A percentile compares a stretch with the other conserved stretches of the same genome.
Evolutionary conservation across 805 yeast genomes (phyloP).

Genomic region (Alloascoidea hylecoeti): DNA sequence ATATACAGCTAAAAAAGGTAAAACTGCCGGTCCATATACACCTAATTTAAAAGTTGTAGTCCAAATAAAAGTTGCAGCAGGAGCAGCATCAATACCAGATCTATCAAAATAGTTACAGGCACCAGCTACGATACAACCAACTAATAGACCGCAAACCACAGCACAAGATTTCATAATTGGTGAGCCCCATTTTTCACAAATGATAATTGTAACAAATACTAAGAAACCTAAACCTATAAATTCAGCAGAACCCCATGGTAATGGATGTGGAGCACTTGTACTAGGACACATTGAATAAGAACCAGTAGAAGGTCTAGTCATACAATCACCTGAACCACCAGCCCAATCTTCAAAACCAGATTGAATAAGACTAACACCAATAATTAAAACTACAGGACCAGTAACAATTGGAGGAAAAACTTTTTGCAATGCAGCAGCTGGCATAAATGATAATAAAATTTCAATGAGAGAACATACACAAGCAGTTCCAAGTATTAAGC

Average conservation of each 20-base stretch:
- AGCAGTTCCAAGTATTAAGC: constrained; percentile 53
- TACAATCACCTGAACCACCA: constrained; percentile 49
- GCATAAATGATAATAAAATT: constrained; percentile 47
- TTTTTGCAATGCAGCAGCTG: constrained; percentile 43
- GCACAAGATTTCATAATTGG: constrained; percentile 35
- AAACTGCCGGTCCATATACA: constrained; percentile 26
- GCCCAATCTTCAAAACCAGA: constrained; percentile 58
- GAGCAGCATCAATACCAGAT: constrained; percentile 18
- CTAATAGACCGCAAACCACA: constrained; percentile 27
- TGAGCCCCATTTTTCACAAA: constrained; percentile 28
- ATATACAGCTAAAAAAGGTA: constrained; percentile 29
- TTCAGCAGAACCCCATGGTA: constrained; percentile 30
- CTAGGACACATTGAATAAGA: constrained; percentile 6
- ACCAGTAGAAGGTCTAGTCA: not conserved
- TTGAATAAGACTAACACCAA: constrained; percentile 43
- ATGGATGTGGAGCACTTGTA: constrained; percentile 13
- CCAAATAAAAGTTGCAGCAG: constrained; percentile 29
- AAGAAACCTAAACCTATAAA: constrained; percentile 29
- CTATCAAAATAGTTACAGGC: constrained; percentile 27
- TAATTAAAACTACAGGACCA: constrained; percentile 63
- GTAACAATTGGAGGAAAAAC: constrained; percentile 66
- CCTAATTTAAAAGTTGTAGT: constrained; percentile 27
- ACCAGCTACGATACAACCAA: constrained; percentile 32
- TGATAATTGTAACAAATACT: constrained; percentile 24
- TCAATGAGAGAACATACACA: constrained; percentile 49